These are phyloP conservation scores for Neopestalotiopsis clavispora DNA, from an alignment of 2,329 filamentous ascomycete genomes.

Conservation along the genomic window DNA sequence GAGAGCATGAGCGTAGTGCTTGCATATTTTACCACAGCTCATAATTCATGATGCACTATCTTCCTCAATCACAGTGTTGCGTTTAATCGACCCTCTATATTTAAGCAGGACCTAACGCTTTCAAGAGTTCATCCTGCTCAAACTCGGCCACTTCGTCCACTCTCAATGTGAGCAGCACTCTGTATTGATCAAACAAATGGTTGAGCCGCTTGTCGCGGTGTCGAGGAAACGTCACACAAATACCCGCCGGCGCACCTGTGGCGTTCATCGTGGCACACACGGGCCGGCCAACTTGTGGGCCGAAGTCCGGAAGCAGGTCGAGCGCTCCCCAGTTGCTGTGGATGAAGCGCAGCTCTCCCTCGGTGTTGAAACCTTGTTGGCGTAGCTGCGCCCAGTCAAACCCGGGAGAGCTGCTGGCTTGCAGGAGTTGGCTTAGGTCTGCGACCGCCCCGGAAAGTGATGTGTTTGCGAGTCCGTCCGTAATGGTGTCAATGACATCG, in stretches of 20 bases:
- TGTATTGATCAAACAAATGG: background rate
- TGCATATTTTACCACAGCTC: background rate
- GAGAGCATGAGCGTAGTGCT: background rate
- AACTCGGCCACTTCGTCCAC: background rate
- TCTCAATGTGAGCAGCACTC: background rate
- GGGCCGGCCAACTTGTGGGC: background rate
- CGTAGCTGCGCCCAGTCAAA: background rate
- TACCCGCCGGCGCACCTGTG: background rate
- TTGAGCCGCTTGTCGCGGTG: background rate
- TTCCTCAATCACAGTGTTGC: background rate
- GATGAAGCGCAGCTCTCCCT: conserved; percentile 14
- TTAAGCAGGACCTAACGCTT: background rate
- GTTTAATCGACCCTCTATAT: background rate
- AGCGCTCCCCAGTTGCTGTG: conserved; percentile 3
- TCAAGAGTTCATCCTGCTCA: background rate
- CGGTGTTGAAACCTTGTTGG: conserved; percentile 16
- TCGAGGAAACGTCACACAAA: background rate
- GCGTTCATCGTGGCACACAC: background rate
- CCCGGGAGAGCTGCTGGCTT: no score
- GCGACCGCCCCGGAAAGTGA: background rate
- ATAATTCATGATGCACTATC: background rate
- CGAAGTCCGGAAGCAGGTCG: background rate
- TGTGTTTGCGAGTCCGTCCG: background rate
- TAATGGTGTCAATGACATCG: background rate
- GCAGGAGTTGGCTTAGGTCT: no score